Base-by-base conservation (phyloP, 2,329 filamentous ascomycete species). In the Diaporthe citri region DNA sequence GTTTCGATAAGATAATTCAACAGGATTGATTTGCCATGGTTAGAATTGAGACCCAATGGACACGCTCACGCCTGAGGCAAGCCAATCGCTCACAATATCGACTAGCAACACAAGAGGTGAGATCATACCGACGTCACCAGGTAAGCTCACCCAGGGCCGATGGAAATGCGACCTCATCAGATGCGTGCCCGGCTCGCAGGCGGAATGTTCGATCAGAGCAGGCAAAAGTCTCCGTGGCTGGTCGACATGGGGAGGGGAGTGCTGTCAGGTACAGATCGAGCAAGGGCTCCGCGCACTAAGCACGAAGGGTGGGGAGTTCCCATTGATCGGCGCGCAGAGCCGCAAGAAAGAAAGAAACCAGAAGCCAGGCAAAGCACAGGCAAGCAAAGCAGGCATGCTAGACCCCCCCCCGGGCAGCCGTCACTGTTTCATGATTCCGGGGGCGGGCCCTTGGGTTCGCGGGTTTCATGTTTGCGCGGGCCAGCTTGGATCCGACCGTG, bases 401-500 rank as follows among this genome's bases (percentile, higher is more conserved):
- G 22, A 25, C 22, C 46, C 41, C 46, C 41, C 64, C 48, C 64
- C 64, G 48, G 48, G n/a, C 48, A 55, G 64, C 64, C 64, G 64
- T 69, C 64, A 69, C 64, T 55, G 64, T 69, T 69, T 69, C 64
- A 69, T 39, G 64, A 69, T 41, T 41, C 46, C 64, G 46, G 34
- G 48, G 64, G 46, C 43, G 43, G 64, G 48, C 48, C 64, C 64
- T 69, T 69, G 48, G 48, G 64, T 41, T 69, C 48, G 48, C 46
- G 34, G 64, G 64, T 69, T 69, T 69, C 64, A 69, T 41, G 64
- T 69, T 69, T 69, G 64, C 64, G 64, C 64, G 64, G 64, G 64
- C 34, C 64, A 51, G 64, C 48, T 55, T 48, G 46, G 64, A 69
- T 69, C 64, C 64, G 64, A 69, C 64, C 34, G 64, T 69, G 64